A percentile compares a stretch with the other conserved stretches of the same genome.
Evolutionary conservation across 2,329 filamentous ascomycete species (phyloP).

Genomic region (Tolypocladium ovalisporum): DNA sequence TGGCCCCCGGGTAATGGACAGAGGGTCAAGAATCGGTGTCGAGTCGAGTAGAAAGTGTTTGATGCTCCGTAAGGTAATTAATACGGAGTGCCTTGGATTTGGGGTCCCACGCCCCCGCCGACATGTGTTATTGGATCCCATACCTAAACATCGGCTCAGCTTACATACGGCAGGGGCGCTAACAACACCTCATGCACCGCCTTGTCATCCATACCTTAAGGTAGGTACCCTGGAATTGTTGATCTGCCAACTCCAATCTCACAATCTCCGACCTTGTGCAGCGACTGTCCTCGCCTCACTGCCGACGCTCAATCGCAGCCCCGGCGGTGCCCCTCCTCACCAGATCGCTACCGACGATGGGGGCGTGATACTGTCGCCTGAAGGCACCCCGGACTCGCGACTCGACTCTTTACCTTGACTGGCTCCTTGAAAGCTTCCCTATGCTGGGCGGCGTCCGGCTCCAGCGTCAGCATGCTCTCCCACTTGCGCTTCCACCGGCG

Average conservation of each 20-base stretch:
- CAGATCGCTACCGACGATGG: not conserved
- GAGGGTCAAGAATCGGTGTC: no score
- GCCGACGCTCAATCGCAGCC: not conserved
- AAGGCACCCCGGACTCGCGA: not conserved
- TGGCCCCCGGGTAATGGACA: no score
- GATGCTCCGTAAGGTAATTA: not conserved
- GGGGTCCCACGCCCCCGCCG: not conserved
- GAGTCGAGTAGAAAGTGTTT: no score
- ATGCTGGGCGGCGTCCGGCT: not conserved
- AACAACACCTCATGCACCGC: not conserved
- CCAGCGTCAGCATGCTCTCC: conserved; percentile 30
- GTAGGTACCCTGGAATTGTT: not conserved
- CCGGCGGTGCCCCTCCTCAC: not conserved
- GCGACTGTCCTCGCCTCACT: not conserved
- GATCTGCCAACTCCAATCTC: not conserved
- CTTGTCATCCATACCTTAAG: not conserved
- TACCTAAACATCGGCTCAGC: not conserved
- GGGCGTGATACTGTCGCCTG: not conserved
- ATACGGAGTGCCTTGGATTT: not conserved
- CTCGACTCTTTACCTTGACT: not conserved
- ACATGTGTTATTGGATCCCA: not conserved
- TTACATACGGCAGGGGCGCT: not conserved
- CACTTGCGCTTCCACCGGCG: conserved; percentile 49
- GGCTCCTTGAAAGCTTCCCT: not conserved
- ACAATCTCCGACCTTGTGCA: not conserved